Base-by-base conservation (phyloP, 768 basidiomycete species). In the Boletellus emodensis region DNA sequence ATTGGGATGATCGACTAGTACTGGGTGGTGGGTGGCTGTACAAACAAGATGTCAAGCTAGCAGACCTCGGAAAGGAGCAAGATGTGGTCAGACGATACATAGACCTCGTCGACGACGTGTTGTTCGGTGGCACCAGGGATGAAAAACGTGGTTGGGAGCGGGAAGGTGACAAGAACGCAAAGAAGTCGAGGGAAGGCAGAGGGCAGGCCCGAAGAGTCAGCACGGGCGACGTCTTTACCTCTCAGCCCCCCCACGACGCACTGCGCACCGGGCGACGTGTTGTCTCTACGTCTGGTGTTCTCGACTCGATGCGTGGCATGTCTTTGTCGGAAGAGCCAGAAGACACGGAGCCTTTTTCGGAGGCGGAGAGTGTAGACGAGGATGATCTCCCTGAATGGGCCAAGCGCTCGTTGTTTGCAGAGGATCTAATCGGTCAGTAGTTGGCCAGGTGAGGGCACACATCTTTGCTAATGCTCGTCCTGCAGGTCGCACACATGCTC, bases 21-120 rank as follows among this genome's bases (percentile, higher is more conserved):
- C 73, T 92, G 12, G 86, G 87, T 22, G 84, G 84, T 26, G 90
- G 90, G 6, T 92, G 90, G 88, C 61, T 92, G 47, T 93, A 93
- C 62, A 75, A 70, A 49, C 85, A 84, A 60, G 84, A 88, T 58
- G 60, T 90, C 48, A 67, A 59, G 14, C 67, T 85, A 30, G 68
- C 64, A 17, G 75, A 83, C 28, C 66, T 92, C 49, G 63, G 35
- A 56, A 80, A 74, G 63, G 88, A 91, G 64, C 71, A 78, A 55
- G 66, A 65, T 1, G 75, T 79, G 5, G 78, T 93, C 3, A 64
- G 67, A 34, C 63, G 70, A 42, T 94, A 92, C 64, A 62, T 91
- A 51, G 81, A 89, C 54, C 74, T 83, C n/a, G 90, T 91, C 3
- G 90, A 92, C 58, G 81, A 84, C 51, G 84, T 86, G 3, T 63